Conservation (phyloP, 768 basidiomycete genomes). For the Russula griseocarnosa region DNA sequence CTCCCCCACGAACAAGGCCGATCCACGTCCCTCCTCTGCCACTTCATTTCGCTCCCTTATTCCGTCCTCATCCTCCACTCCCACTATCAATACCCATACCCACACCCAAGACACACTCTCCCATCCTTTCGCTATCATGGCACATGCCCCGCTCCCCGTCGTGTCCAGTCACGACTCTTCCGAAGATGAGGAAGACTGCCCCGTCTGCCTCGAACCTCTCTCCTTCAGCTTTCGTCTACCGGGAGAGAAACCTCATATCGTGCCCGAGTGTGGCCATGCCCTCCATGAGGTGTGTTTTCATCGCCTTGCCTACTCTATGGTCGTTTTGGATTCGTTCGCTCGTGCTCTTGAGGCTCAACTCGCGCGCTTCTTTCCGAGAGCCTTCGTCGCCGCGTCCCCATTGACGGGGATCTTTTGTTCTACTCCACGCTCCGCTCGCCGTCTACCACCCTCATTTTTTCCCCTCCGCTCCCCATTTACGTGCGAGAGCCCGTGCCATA, state of each 20-base stretch:
- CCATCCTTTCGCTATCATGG: constrained; percentile 60
- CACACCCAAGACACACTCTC: constrained; percentile 25
- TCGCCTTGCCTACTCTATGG: neutral
- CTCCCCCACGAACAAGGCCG: neutral
- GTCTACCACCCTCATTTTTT: neutral
- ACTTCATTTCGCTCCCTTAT: constrained; percentile 9
- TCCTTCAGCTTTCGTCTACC: constrained; percentile 89
- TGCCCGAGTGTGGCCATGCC: constrained; percentile 96
- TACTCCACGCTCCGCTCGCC: neutral
- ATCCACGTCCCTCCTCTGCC: constrained; percentile 8
- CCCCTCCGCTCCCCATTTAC: neutral
- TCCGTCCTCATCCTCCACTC: constrained; percentile 31
- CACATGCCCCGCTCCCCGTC: constrained; percentile 64
- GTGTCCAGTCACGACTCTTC: constrained; percentile 58
- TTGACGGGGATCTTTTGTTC: neutral
- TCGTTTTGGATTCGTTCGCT: constrained; percentile 14
- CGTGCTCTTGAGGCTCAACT: neutral
- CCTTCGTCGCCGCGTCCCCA: neutral
- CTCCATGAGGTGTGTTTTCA: constrained; percentile 73
- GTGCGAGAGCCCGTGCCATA: neutral
- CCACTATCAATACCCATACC: constrained; percentile 10
- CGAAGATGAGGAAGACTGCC: constrained; percentile 88
- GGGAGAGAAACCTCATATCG: constrained; percentile 96
- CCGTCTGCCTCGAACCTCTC: constrained; percentile 94
- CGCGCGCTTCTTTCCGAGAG: neutral